Conservation (phyloP, 192 early-diverging fungal species). For the Linnemannia schmuckeri region DNA sequence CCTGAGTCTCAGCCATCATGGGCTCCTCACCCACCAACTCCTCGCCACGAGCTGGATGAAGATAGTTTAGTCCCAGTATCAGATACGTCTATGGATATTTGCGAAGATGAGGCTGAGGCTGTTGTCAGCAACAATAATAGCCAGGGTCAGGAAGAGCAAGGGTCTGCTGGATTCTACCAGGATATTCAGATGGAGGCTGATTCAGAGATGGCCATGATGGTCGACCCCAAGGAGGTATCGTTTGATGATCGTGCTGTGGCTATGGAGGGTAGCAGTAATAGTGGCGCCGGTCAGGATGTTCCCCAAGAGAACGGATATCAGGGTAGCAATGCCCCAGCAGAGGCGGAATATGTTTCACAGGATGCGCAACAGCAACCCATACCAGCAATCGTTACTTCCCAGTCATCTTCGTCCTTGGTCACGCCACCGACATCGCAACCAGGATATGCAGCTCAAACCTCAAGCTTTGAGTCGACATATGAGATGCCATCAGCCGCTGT, state of each 20-base stretch:
- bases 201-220: conserved; percentile 16
- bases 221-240: conserved; percentile 19
- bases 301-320: background rate
- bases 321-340: too few species aligned
- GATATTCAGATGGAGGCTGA: background rate
- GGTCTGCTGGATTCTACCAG: background rate
- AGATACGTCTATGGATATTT: conserved; percentile 45
- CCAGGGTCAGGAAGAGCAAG: background rate
- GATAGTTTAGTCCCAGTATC: conserved; percentile 40
- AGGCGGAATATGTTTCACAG: background rate
- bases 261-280: background rate
- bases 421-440: conserved; percentile 1
- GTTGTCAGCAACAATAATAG: background rate
- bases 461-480: background rate
- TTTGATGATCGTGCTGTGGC: background rate
- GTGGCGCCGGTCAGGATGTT: background rate
- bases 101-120: conserved; percentile 18
- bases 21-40: background rate
- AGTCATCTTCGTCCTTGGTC: background rate
- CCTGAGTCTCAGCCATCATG: conserved; percentile 21
- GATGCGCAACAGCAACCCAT: background rate
- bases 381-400: background rate
- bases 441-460: background rate
- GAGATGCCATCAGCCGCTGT: background rate
- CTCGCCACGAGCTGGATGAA: conserved; percentile 2